Conservation (phyloP, 495 filamentous ascomycete species). For the Hypomontagnella monticulosa region DNA sequence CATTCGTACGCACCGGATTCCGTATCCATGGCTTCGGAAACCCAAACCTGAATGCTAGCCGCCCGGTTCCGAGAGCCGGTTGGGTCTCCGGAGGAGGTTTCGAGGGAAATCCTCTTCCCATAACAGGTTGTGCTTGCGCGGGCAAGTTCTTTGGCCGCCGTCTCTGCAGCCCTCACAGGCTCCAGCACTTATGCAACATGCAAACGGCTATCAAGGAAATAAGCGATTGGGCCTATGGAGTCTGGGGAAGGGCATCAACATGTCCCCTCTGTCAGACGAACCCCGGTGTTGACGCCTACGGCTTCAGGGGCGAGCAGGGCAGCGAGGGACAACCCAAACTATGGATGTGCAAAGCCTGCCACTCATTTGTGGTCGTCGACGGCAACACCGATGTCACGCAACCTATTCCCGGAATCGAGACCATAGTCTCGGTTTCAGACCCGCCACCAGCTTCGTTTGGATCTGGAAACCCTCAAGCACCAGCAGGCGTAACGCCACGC, state of each 20-base stretch:
- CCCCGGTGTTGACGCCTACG: not conserved
- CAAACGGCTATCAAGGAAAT: not conserved
- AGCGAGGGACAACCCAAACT: not conserved
- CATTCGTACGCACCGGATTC: no score
- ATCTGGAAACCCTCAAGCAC: no score
- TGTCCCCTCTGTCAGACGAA: slow-evolving; percentile 19
- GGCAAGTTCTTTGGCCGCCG: slow-evolving; percentile 13
- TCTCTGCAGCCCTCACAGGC: slow-evolving; percentile 33
- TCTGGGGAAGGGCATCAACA: not conserved
- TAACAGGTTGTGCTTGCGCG: slow-evolving; percentile 30
- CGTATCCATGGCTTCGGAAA: slow-evolving; percentile 2
- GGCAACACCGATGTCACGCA: not conserved
- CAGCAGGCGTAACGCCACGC: no score
- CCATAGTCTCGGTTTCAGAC: no score
- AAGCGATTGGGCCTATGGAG: not conserved
- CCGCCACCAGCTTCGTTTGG: no score
- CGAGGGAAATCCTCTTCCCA: not conserved
- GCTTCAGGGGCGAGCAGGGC: slow-evolving; percentile 24
- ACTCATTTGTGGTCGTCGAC: slow-evolving; percentile 10
- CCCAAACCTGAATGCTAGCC: not conserved
- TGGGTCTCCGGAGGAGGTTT: not conserved
- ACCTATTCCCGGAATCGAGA: no score
- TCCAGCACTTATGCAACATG: slow-evolving; percentile 4
- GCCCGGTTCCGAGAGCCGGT: not conserved
- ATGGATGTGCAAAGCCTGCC: slow-evolving; percentile 21